phyloP scores from a whole-genome alignment of 371 early-diverging fungal genomes.

The Gilbertella persicaria region DNA sequence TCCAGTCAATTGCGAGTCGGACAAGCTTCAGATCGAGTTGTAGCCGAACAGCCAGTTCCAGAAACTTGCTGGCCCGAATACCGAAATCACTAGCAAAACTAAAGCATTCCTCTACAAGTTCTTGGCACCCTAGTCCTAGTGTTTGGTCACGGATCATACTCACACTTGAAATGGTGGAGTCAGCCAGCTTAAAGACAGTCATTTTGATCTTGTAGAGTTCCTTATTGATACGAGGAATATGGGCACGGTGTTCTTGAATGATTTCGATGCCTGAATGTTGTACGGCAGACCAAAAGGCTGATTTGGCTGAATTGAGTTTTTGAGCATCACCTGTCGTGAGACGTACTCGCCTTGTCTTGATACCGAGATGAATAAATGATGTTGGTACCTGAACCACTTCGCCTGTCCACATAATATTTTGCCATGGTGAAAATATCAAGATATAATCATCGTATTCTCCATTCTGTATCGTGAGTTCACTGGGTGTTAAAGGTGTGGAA shows the following conservation, averaged over 20 bases:
- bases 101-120: conserved; percentile 82
- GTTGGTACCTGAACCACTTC: conserved; percentile 49
- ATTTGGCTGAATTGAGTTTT: conserved; percentile 48
- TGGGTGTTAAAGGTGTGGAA: conserved; percentile 5
- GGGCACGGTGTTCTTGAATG: conserved; percentile 61
- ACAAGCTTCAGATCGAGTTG: conserved; percentile 65
- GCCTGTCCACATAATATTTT: conserved; percentile 65
- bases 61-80: conserved; percentile 64
- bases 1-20: conserved; percentile 83
- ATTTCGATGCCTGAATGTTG: conserved; percentile 52
- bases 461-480: neutral
- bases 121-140: conserved; percentile 62
- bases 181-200: conserved; percentile 61
- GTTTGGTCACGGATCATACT: conserved; percentile 57
- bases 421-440: conserved; percentile 57
- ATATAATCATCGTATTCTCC: conserved; percentile 48
- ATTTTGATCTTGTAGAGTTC: conserved; percentile 65
- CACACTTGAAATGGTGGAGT: conserved; percentile 59
- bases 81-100: conserved; percentile 84
- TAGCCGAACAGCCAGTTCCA: conserved; percentile 57
- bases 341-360: conserved; percentile 67
- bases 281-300: conserved; percentile 49
- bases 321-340: conserved; percentile 62
- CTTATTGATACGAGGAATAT: conserved; percentile 59
- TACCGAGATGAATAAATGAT: conserved; percentile 53